phyloP scores from a whole-genome alignment of 2,329 filamentous ascomycete genomes.

The Coniosporium tulheliwenetii region DNA sequence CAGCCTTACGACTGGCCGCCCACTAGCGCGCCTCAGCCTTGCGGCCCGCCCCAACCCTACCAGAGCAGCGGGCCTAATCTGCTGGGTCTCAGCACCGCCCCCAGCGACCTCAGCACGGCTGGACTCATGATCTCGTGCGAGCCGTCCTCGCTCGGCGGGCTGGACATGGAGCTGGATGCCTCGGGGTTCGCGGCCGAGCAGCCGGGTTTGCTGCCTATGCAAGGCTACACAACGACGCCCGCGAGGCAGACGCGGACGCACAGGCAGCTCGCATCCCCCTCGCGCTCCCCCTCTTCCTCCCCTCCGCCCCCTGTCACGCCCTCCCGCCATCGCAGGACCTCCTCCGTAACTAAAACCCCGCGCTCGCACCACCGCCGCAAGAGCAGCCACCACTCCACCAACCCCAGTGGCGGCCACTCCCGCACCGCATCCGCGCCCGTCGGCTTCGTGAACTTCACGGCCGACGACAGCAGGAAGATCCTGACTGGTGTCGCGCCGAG shows the following conservation, averaged over 20 bases:
- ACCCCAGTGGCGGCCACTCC: not conserved
- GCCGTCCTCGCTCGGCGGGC: constrained; percentile 5
- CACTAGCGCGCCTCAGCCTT: not conserved
- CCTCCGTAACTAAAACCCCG: constrained; percentile 5
- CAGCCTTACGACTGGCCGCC: not conserved
- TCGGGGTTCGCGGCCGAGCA: not conserved
- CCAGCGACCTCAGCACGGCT: constrained; percentile 4
- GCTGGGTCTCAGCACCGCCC: not conserved
- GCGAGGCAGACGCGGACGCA: too few species aligned
- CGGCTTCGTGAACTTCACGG: constrained; percentile 82
- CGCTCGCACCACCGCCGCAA: constrained; percentile 12
- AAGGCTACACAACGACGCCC: too few species aligned
- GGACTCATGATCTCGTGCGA: constrained; percentile 18
- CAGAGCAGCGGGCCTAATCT: not conserved
- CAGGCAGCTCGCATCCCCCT: constrained; percentile 1
- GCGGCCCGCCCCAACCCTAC: not conserved
- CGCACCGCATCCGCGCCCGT: constrained; percentile 5
- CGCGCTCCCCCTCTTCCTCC: constrained; percentile 8
- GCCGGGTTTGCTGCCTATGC: not conserved
- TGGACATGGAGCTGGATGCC: not conserved
- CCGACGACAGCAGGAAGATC: constrained; percentile 60
- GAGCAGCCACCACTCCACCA: constrained; percentile 9
- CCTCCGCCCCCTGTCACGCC: constrained; percentile 11
- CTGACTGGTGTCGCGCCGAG: constrained; percentile 84
- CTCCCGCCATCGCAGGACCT: constrained; percentile 9